Base-by-base conservation (phyloP, 345 rosid species). In the Acer yangbiense region DNA sequence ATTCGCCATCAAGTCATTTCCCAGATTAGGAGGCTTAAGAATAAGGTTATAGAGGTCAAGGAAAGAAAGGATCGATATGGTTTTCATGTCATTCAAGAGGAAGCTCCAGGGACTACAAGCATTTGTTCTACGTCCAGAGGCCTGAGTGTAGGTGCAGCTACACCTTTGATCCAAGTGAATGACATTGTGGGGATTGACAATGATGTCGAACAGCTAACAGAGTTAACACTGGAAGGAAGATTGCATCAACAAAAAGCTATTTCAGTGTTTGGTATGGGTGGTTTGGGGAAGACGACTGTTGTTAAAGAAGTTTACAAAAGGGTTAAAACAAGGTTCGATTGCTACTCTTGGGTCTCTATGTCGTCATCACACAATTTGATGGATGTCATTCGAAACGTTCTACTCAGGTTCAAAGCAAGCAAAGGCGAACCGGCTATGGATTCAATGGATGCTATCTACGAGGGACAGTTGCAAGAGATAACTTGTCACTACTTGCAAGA, bases 261-360 rank as follows among this genome's bases (percentile, higher is more conserved):
- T 57, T 57, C 62, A 2, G 62, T 57, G 23, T 57, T 57, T 57
- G 62, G 21, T 57, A 57, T 57, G 62, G 62, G 62, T 18, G 62
- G 62, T 57, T 57, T 57, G 62, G 23, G 23, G 62, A 57, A 57
- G 62, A 57, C 62, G 21, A 57, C 62, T 5, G 8, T 57, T 2
- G 62, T 57, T 57, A 57, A 57, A 57, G 62, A 57, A 57, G 62
- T 57, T n/a, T 57, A 57, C 21, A 57, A 17, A 57, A 57, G 62
- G 21, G 62, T n/a, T 57, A 57, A 57, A 57, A 57, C 62, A n/a
- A 57, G 62, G 0, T 57, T 57, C 16, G 62, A 57, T 16, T 57
- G 62, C 21, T 18, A 57, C 21, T 57, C 62, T 57, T 57, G 62
- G 62, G 62, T 57, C 9, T 57, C 62, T 57, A 12, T 18, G 10